Evolutionary conservation across 495 filamentous ascomycete species (phyloP).

Genomic region (Diplogelasinospora grovesii): DNA sequence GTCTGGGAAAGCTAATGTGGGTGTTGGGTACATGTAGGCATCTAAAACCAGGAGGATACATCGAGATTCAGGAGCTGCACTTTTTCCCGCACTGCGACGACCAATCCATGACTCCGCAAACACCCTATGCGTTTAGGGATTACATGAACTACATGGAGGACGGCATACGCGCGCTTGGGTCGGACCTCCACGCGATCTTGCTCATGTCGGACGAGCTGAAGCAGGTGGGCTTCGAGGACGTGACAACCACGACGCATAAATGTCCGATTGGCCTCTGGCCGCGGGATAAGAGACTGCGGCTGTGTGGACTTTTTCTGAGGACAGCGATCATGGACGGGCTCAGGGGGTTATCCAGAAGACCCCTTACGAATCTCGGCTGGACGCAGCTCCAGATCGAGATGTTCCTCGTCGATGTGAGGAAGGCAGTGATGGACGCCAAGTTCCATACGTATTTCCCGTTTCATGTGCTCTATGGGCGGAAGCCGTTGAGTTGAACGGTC

Average conservation of each 20-base stretch:
- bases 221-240: slow-evolving; percentile 25
- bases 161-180: slow-evolving; percentile 22
- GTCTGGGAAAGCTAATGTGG: too few relatives aligned
- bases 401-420: slow-evolving; percentile 32
- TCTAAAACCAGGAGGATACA: slow-evolving; percentile 46
- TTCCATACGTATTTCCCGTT: slow-evolving; percentile 27
- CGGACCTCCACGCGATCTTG: slow-evolving; percentile 20
- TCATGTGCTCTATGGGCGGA: slow-evolving; percentile 27
- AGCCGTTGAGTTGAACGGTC: slow-evolving; percentile 20
- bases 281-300: slow-evolving; percentile 22
- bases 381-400: slow-evolving; percentile 34
- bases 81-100: slow-evolving; percentile 38
- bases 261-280: slow-evolving; percentile 30
- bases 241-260: slow-evolving; percentile 20
- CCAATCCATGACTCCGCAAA: slow-evolving; percentile 21
- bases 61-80: slow-evolving; percentile 47
- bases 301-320: slow-evolving; percentile 27
- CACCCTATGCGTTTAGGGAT: slow-evolving; percentile 33
- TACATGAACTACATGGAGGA: slow-evolving; percentile 22
- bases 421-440: slow-evolving; percentile 23
- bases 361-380: slow-evolving; percentile 28
- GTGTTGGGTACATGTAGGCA: slow-evolving; percentile 24
- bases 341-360: slow-evolving; percentile 22
- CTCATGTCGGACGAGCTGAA: slow-evolving; percentile 13
- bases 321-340: slow-evolving; percentile 32